phyloP scores from a whole-genome alignment of 139 green algal species.

The Auxenochlorella protothecoides region DNA sequence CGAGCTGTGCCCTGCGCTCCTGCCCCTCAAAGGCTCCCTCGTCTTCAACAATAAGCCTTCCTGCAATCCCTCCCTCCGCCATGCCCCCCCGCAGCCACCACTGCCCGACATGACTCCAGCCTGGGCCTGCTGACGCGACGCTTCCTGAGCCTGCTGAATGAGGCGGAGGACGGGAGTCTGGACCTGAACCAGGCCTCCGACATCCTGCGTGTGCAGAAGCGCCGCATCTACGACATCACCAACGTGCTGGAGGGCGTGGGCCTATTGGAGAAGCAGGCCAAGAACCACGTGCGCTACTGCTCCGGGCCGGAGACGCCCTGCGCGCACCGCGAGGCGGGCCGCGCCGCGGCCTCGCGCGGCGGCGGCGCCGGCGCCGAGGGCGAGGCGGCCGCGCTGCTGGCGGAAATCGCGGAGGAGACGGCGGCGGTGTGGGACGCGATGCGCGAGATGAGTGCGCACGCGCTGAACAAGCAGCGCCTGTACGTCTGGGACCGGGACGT shows the following conservation, averaged over 20 bases:
- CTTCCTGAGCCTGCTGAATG: constrained; percentile 77
- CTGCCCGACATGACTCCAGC: constrained; percentile 67
- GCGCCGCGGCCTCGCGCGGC: not conserved
- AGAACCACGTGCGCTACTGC: constrained; percentile 66
- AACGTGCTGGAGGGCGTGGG: constrained; percentile 97
- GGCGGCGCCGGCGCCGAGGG: not conserved
- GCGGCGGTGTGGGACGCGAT: not conserved
- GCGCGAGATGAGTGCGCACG: too few species aligned
- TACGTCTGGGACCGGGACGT: too few species aligned
- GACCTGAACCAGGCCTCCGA: constrained; percentile 88
- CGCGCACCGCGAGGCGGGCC: not conserved
- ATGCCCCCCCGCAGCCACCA: not conserved
- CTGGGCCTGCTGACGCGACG: constrained; percentile 85
- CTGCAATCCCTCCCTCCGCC: not conserved
- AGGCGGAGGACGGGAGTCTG: constrained; percentile 56
- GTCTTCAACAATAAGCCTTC: constrained; percentile 1
- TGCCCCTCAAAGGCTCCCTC: too few species aligned
- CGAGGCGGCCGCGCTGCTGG: not conserved
- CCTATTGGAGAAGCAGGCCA: constrained; percentile 87
- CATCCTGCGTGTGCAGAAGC: constrained; percentile 80
- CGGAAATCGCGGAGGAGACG: not conserved
- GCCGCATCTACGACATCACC: constrained; percentile 98
- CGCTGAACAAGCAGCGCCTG: too few species aligned
- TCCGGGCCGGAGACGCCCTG: not conserved
- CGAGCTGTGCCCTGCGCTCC: not conserved